Conservation (phyloP, 179 eudicot species). For the Gypsophila paniculata region DNA sequence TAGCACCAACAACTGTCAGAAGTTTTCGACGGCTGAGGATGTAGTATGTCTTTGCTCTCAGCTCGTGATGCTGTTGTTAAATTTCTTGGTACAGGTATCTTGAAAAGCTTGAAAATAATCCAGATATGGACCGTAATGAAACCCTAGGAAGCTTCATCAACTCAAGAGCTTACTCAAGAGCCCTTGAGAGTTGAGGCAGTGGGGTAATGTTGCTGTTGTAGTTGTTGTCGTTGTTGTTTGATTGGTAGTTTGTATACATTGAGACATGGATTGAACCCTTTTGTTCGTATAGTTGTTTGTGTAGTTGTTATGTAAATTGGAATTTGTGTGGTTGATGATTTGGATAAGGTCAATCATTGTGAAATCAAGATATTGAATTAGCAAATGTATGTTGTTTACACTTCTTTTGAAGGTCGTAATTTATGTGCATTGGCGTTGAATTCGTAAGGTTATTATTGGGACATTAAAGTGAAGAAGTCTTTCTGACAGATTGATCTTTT, state of each 20-base stretch:
- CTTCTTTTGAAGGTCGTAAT: not conserved
- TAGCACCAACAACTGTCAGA: not conserved
- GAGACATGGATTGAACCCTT: slow-evolving; percentile 14
- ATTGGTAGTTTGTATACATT: no score
- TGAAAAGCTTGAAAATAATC: slow-evolving; percentile 67
- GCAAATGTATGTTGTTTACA: not conserved
- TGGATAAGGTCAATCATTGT: slow-evolving; percentile 20
- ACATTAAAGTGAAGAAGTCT: not conserved
- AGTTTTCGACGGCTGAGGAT: not conserved
- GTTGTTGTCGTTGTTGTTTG: no score
- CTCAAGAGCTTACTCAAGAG: slow-evolving; percentile 62
- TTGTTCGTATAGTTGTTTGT: slow-evolving; percentile 21
- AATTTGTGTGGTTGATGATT: slow-evolving; percentile 19
- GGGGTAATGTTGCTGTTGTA: no score
- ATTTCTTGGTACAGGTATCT: slow-evolving; percentile 52
- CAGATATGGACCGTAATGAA: slow-evolving; percentile 59
- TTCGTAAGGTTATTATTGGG: not conserved
- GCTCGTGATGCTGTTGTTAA: not conserved
- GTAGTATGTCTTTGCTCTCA: no score
- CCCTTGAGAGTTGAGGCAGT: no score
- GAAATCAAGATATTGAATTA: slow-evolving; percentile 6
- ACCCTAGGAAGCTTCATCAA: slow-evolving; percentile 74
- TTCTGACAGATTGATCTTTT: slow-evolving; percentile 15
- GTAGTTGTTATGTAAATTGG: not conserved
- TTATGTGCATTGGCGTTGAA: not conserved